These are phyloP conservation scores for Rhodotorula sp. DNA, from an alignment of 1,284 basidiomycete genomes.

Conservation along the genomic window DNA sequence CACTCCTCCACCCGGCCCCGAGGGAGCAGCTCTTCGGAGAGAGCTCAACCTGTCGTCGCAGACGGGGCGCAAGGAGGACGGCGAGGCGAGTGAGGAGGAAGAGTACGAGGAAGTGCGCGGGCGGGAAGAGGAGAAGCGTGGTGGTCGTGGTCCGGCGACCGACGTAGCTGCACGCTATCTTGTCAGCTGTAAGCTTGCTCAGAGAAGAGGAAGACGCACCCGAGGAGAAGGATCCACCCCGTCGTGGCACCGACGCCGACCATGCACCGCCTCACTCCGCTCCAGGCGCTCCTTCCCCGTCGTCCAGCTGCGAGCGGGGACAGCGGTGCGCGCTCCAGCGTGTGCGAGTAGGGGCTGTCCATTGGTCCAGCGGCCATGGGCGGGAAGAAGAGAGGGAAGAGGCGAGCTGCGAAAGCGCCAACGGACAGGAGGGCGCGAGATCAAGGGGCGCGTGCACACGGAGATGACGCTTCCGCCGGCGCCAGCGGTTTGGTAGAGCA, in stretches of 20 bases:
- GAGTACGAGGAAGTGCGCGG: neutral
- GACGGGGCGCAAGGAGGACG: neutral
- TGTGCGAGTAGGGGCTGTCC: neutral
- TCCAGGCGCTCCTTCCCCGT: too few species aligned
- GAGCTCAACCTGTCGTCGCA: neutral
- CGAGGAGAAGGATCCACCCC: neutral
- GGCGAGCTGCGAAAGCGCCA: neutral
- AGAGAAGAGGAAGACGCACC: neutral
- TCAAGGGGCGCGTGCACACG: too few species aligned
- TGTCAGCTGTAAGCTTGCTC: neutral
- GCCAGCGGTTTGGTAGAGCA: too few species aligned
- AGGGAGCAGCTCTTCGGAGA: neutral
- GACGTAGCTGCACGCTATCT: neutral
- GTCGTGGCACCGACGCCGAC: too few species aligned
- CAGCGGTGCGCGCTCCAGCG: neutral
- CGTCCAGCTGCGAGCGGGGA: neutral
- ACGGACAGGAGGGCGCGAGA: too few species aligned
- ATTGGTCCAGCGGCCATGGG: neutral
- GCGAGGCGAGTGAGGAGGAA: neutral
- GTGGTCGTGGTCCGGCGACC: neutral
- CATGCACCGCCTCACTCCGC: too few species aligned
- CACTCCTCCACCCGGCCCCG: neutral
- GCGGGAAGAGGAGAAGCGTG: conserved; percentile 1
- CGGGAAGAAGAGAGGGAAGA: neutral
- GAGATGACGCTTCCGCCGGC: too few species aligned